Conservation (phyloP, 805 yeast genomes). For the Yarrowia porcina region DNA sequence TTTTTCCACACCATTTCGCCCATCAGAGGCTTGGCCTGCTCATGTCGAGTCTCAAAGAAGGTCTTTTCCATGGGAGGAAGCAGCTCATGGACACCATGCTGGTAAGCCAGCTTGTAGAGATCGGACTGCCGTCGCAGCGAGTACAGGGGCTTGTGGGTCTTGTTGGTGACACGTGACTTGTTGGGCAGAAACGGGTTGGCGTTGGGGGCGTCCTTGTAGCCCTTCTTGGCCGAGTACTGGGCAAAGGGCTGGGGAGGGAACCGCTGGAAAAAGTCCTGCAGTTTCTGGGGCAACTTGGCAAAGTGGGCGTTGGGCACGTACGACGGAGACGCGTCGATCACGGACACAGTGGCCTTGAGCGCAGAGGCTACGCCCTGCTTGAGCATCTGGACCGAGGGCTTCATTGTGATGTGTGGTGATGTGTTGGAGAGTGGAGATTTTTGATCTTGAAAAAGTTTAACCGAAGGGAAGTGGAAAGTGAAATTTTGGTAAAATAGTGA, state of each 20-base stretch:
- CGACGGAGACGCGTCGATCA: background rate
- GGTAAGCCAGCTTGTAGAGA: slow-evolving; percentile 74
- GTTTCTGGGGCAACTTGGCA: slow-evolving; percentile 60
- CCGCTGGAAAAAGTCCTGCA: slow-evolving; percentile 70
- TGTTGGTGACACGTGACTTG: slow-evolving; percentile 76
- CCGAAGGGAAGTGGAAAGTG: too few species aligned
- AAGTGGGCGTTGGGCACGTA: slow-evolving; percentile 41
- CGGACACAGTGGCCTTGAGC: background rate
- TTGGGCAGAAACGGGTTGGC: slow-evolving; percentile 88
- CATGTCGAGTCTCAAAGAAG: slow-evolving; percentile 76
- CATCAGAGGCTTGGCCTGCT: slow-evolving; percentile 62
- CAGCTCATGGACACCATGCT: slow-evolving; percentile 73
- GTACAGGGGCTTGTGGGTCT: slow-evolving; percentile 70
- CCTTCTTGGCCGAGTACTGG: slow-evolving; percentile 61
- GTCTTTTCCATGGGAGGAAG: slow-evolving; percentile 69
- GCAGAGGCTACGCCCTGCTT: background rate
- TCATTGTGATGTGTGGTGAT: background rate
- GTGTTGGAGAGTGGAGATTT: background rate
- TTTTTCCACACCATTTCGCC: slow-evolving; percentile 43
- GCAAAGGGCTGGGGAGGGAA: slow-evolving; percentile 83
- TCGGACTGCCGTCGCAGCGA: slow-evolving; percentile 81
- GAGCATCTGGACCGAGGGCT: background rate
- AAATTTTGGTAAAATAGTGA: too few species aligned
- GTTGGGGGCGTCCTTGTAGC: slow-evolving; percentile 59
- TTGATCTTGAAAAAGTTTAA: background rate